phyloP scores from a whole-genome alignment of 1,139 yeast genomes.

The Groenewaldozyma sp. region DNA sequence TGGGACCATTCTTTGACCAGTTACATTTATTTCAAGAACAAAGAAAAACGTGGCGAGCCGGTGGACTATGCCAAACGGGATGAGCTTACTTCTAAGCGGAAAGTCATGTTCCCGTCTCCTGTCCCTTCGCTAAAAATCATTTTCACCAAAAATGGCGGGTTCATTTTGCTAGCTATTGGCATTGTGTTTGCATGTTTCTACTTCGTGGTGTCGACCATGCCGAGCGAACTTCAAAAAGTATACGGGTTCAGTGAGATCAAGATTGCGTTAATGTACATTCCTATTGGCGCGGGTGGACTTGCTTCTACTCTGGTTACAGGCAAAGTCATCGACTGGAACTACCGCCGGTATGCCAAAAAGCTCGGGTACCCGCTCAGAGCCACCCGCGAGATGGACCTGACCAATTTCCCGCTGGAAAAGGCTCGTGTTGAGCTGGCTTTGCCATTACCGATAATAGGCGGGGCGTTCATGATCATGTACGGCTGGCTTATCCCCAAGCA shows the following conservation, averaged over 20 bases:
- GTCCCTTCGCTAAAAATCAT: conserved; percentile 6
- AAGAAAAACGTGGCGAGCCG: background rate
- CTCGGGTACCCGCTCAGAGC: conserved; percentile 30
- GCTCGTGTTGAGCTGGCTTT: conserved; percentile 33
- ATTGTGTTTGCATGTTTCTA: conserved; percentile 8
- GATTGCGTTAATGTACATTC: conserved; percentile 23
- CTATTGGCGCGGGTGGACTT: conserved; percentile 29
- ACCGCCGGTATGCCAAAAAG: conserved; percentile 25
- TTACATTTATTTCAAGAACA: background rate
- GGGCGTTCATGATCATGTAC: conserved; percentile 37
- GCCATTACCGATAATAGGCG: conserved; percentile 26
- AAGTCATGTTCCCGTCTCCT: conserved; percentile 1
- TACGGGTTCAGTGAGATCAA: conserved; percentile 6
- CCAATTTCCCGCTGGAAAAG: conserved; percentile 29
- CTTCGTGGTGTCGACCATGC: conserved; percentile 8
- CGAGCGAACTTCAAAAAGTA: conserved; percentile 4
- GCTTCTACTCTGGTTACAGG: conserved; percentile 25
- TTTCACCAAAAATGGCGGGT: conserved; percentile 5
- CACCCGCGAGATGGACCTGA: conserved; percentile 21
- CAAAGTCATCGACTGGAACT: conserved; percentile 22
- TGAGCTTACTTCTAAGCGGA: background rate
- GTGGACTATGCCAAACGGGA: background rate
- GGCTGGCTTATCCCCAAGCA: conserved; percentile 56
- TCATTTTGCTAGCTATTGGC: conserved; percentile 5
- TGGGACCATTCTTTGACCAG: conserved; percentile 1